A percentile compares a stretch with the other conserved stretches of the same genome.
These are phyloP conservation scores for Angophora floribunda DNA, from an alignment of 345 rosid species.

Conservation along the genomic window DNA sequence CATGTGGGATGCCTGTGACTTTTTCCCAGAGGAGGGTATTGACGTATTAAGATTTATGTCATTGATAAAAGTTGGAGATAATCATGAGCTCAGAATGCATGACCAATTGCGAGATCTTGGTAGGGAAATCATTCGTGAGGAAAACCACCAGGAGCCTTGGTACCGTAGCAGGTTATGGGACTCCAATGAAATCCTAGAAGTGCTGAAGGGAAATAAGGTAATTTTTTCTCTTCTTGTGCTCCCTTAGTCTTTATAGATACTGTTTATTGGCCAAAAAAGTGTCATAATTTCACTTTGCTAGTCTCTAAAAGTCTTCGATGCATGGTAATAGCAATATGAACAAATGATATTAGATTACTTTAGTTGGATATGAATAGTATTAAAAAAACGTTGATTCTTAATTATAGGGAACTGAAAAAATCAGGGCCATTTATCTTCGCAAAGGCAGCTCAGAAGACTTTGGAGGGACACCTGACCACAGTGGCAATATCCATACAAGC, in stretches of 20 bases:
- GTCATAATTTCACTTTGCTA: neutral
- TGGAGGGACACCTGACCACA: neutral
- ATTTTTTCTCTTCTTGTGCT: neutral
- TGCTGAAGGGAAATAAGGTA: neutral
- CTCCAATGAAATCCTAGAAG: neutral
- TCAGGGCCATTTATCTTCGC: neutral
- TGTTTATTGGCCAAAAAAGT: neutral
- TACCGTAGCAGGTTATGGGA: neutral
- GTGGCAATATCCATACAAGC: fast-evolving
- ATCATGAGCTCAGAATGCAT: no score
- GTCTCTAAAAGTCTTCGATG: neutral
- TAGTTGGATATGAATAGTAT: neutral
- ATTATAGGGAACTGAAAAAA: neutral
- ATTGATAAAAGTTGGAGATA: neutral
- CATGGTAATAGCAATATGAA: neutral
- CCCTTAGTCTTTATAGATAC: neutral
- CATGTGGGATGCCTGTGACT: neutral
- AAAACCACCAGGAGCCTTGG: neutral
- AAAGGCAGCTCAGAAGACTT: neutral
- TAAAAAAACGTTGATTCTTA: neutral
- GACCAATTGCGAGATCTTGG: no score
- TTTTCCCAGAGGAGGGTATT: neutral
- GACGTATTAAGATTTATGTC: neutral
- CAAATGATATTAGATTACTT: neutral
- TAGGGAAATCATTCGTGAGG: neutral